These are phyloP conservation scores for Eremothecium coryli DNA, from an alignment of 1,139 yeast species.

Conservation along the genomic window DNA sequence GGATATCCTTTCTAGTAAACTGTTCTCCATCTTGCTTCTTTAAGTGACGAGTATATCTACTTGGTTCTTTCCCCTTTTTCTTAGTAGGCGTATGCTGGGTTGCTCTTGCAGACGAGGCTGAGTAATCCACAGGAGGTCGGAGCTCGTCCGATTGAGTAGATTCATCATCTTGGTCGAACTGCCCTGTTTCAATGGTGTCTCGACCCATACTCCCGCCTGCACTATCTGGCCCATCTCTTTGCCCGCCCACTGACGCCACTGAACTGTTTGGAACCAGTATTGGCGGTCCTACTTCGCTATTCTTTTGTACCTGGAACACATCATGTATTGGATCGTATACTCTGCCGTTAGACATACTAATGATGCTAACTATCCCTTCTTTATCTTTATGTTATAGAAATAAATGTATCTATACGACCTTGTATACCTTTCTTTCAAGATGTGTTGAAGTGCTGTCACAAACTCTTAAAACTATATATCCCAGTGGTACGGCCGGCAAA, in stretches of 20 bases:
- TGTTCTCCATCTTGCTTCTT: conserved; percentile 92
- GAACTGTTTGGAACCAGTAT: neutral
- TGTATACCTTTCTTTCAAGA: no score
- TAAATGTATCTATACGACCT: no score
- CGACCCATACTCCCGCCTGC: neutral
- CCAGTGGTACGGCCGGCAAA: no score
- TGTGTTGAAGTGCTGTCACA: no score
- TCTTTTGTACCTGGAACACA: conserved; percentile 23
- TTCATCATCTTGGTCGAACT: conserved; percentile 14
- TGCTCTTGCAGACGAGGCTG: conserved; percentile 10
- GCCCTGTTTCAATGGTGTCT: neutral
- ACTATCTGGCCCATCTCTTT: neutral
- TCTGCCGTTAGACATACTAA: conserved; percentile 10
- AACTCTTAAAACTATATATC: no score
- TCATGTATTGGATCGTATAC: conserved; percentile 31
- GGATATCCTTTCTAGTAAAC: conserved; percentile 80
- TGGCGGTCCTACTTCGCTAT: conserved; percentile 8
- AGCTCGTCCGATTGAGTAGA: conserved; percentile 22
- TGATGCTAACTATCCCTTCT: no score
- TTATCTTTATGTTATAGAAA: no score
- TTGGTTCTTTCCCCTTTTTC: conserved; percentile 14
- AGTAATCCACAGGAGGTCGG: conserved; percentile 7
- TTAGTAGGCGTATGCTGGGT: conserved; percentile 6
- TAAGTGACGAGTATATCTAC: conserved; percentile 44
- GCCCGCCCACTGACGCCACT: neutral